phyloP scores from a whole-genome alignment of 345 rosid genomes.

The Pseudoturritis turrita region DNA sequence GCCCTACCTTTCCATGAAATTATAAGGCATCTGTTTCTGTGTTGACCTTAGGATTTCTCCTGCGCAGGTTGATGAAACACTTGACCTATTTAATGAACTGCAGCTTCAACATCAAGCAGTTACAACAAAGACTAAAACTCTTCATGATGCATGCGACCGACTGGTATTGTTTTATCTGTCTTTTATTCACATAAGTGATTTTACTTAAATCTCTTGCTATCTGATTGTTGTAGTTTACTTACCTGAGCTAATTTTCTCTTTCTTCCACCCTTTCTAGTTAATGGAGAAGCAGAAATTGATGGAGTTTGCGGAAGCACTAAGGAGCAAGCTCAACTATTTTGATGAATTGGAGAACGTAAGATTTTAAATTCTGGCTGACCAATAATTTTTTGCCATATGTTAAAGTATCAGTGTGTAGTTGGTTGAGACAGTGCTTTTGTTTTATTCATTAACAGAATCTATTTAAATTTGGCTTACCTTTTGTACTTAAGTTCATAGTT shows the following conservation, averaged over 20 bases:
- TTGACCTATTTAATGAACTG: conserved; percentile 70
- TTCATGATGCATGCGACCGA: conserved; percentile 96
- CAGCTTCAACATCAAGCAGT: conserved; percentile 94
- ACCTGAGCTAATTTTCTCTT: conserved; percentile 12
- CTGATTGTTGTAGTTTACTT: background rate
- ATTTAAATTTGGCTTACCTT: background rate
- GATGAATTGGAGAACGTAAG: conserved; percentile 99
- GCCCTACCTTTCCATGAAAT: background rate
- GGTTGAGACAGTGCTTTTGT: background rate
- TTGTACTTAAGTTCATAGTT: background rate
- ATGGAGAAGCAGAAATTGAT: conserved; percentile 84
- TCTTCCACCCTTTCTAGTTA: conserved; percentile 38
- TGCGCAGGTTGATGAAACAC: conserved; percentile 84
- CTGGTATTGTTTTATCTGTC: conserved; percentile 49
- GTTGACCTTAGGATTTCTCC: background rate
- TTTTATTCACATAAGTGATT: background rate
- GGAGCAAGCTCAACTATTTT: conserved; percentile 88
- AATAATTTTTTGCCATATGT: background rate
- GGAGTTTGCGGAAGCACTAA: conserved; percentile 92
- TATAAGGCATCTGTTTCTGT: background rate
- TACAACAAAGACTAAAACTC: conserved; percentile 96
- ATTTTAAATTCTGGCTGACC: conserved; percentile 49
- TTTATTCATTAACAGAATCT: background rate
- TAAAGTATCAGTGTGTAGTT: background rate
- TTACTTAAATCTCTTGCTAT: background rate